Evolutionary conservation across 805 yeast genomes (phyloP).

Genomic region (Cyberlindnera meyerae): DNA sequence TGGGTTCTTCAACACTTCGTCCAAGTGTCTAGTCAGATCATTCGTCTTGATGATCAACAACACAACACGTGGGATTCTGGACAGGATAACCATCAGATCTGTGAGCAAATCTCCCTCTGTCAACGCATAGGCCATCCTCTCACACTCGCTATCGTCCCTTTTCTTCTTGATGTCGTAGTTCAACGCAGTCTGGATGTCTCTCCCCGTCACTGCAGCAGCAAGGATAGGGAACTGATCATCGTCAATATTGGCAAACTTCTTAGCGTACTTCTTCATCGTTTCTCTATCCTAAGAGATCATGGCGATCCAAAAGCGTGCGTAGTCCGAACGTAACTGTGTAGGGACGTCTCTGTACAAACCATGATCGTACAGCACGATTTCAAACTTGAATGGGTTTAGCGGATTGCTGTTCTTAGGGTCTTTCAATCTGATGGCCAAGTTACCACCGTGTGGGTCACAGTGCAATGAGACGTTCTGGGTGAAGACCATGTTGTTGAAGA

Average conservation of each 20-base stretch:
- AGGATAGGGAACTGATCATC: constrained; percentile 79
- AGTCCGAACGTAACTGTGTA: constrained; percentile 67
- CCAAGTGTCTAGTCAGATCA: constrained; percentile 85
- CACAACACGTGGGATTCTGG: constrained; percentile 80
- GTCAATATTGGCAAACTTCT: constrained; percentile 68
- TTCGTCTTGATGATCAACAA: constrained; percentile 86
- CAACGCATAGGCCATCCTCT: constrained; percentile 59
- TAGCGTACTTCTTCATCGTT: constrained; percentile 69
- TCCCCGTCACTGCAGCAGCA: constrained; percentile 92
- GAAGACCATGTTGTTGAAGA: constrained; percentile 93
- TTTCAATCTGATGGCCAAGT: constrained; percentile 67
- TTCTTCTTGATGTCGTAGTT: constrained; percentile 52
- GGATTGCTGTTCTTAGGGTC: constrained; percentile 24
- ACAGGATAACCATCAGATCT: constrained; percentile 73
- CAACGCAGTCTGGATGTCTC: constrained; percentile 76
- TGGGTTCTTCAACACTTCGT: constrained; percentile 76
- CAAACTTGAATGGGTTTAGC: constrained; percentile 65
- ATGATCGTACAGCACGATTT: constrained; percentile 88
- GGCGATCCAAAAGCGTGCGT: constrained; percentile 91
- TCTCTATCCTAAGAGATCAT: constrained; percentile 64
- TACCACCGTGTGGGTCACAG: constrained; percentile 99
- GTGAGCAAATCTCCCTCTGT: constrained; percentile 59
- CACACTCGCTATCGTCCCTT: constrained; percentile 60
- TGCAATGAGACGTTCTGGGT: constrained; percentile 88
- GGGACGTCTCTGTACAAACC: constrained; percentile 89